phyloP scores from a whole-genome alignment of 1,284 basidiomycete species.

The Moniliophthora roreri region DNA sequence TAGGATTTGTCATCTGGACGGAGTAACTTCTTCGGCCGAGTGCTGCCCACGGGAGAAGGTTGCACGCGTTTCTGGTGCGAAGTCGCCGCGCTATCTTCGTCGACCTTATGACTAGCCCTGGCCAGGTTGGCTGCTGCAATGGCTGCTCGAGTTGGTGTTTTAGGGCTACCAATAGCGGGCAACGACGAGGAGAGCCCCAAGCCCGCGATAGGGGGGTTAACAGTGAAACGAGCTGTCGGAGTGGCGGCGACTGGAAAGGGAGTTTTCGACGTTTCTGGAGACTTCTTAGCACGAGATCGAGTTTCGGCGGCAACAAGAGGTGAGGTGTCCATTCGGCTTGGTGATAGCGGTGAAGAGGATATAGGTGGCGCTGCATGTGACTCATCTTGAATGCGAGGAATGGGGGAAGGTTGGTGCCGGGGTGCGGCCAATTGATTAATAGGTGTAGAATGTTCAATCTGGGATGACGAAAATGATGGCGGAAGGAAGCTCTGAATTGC shows the following conservation, averaged over 20 bases:
- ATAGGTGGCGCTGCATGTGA: neutral
- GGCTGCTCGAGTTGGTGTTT: neutral
- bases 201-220: neutral
- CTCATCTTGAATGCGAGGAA: neutral
- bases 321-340: neutral
- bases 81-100: too few relatives aligned
- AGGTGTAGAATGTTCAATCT: conserved; percentile 1
- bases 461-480: conserved; percentile 2
- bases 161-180: neutral
- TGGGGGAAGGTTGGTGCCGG: neutral
- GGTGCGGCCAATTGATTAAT: neutral
- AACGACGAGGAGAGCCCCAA: neutral
- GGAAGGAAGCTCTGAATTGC: neutral
- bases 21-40: neutral
- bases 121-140: neutral
- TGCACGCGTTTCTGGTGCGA: neutral
- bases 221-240: neutral
- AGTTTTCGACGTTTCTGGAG: neutral
- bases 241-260: neutral
- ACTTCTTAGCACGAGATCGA: neutral
- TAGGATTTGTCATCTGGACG: neutral
- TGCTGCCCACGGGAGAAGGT: neutral
- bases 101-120: neutral
- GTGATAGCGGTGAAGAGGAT: neutral
- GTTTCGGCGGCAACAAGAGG: neutral